Evolutionary conservation across 129 eudicot genomes (phyloP).

Genomic region (Chrysanthemum lavandulifolium): DNA sequence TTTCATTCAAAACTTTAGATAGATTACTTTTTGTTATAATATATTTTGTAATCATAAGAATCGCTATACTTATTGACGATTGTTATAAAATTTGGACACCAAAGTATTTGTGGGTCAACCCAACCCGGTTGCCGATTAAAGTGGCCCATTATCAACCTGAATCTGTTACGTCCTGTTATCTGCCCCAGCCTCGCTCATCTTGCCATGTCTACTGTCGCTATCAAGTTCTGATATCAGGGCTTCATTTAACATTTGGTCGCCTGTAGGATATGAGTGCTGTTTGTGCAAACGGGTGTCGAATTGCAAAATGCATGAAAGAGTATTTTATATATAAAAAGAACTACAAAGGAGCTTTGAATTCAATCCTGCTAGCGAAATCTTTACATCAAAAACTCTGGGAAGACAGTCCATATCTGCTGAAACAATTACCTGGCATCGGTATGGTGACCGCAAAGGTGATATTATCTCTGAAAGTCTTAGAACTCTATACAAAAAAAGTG

Average conservation of each 20-base stretch:
- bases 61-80: not conserved
- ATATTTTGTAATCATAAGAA: not conserved
- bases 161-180: not conserved
- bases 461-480: slow-evolving; percentile 16
- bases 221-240: slow-evolving; percentile 12
- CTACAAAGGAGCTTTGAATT: slow-evolving; percentile 81
- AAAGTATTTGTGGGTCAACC: not conserved
- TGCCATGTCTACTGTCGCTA: slow-evolving; percentile 4
- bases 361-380: slow-evolving; percentile 77
- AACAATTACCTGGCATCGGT: slow-evolving; percentile 98
- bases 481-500: slow-evolving; percentile 1
- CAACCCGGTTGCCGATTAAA: not conserved
- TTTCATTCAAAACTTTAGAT: not conserved
- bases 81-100: not conserved
- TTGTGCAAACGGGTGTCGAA: slow-evolving; percentile 90
- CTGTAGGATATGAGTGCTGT: slow-evolving; percentile 77
- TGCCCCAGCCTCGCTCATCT: not conserved
- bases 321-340: slow-evolving; percentile 72
- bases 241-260: slow-evolving; percentile 20
- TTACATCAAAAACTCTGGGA: slow-evolving; percentile 97
- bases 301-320: slow-evolving; percentile 98
- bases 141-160: not conserved
- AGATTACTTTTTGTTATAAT: not conserved
- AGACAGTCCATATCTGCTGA: slow-evolving; percentile 90
- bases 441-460: slow-evolving; percentile 98